Evolutionary conservation across 2,329 filamentous ascomycete species (phyloP).

Genomic region (Claviceps humidiphila): DNA sequence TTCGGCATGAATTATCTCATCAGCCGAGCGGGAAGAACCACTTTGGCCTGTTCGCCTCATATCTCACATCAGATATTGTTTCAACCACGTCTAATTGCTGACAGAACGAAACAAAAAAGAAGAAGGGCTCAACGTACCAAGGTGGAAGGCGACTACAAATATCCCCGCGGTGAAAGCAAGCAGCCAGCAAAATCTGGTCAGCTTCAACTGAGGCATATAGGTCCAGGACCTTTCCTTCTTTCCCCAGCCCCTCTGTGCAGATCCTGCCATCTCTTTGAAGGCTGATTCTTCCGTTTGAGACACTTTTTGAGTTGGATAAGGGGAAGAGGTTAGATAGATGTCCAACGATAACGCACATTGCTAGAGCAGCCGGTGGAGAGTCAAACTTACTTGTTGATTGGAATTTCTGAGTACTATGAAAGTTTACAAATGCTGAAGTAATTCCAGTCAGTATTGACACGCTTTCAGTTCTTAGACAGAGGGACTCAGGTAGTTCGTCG

Average conservation of each 20-base stretch:
- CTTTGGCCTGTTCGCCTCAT: slow-evolving; percentile 1
- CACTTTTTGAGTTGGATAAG: not conserved
- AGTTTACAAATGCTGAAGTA: not conserved
- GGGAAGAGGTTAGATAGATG: not conserved
- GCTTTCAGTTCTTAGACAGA: not conserved
- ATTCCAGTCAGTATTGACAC: not conserved
- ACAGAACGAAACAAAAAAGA: not conserved
- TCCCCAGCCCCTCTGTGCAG: not conserved
- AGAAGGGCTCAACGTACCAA: not conserved
- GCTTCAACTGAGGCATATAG: not conserved
- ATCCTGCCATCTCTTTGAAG: not conserved
- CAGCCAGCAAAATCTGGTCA: slow-evolving; percentile 5
- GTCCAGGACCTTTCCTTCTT: slow-evolving; percentile 1
- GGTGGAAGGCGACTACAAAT: not conserved
- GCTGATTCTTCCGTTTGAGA: not conserved
- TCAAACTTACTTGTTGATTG: not conserved
- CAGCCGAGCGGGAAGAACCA: slow-evolving; percentile 1
- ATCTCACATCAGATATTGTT: not conserved
- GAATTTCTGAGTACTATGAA: not conserved
- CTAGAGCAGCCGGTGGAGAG: not conserved
- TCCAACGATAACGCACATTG: not conserved
- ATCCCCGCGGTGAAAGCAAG: not conserved
- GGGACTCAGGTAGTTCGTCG: slow-evolving; percentile 1
- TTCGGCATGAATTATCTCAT: slow-evolving; percentile 10
- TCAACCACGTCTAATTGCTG: not conserved